Conservation (phyloP, 2,329 filamentous ascomycete species). For the Colletotrichum sp. region DNA sequence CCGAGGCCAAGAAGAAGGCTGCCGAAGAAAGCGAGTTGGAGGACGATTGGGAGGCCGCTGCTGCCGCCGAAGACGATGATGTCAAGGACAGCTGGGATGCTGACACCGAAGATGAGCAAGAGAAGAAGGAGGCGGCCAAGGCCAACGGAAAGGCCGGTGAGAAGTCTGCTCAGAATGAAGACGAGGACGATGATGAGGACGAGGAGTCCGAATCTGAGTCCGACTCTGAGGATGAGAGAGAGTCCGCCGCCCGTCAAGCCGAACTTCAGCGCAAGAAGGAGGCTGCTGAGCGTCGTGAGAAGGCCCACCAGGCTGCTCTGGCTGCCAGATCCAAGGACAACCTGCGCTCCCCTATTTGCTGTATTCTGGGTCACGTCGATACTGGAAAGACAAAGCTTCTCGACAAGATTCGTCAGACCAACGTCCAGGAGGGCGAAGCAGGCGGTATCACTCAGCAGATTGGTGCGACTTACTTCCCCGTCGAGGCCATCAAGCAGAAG, state of each 20-base stretch:
- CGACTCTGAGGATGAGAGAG: slow-evolving; percentile 68
- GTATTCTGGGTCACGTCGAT: slow-evolving; percentile 99
- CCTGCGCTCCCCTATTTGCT: slow-evolving; percentile 96
- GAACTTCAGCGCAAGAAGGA: slow-evolving; percentile 84
- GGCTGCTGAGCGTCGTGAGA: slow-evolving; percentile 85
- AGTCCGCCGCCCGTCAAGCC: slow-evolving; percentile 74
- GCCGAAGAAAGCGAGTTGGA: slow-evolving; percentile 65
- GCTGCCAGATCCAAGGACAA: slow-evolving; percentile 93
- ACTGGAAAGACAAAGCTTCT: slow-evolving; percentile 99
- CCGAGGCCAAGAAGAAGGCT: slow-evolving; percentile 58
- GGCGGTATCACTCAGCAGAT: slow-evolving; percentile 99
- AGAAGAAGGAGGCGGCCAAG: slow-evolving; percentile 38
- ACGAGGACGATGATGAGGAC: slow-evolving; percentile 54
- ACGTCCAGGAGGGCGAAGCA: slow-evolving; percentile 98
- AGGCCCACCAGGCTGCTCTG: slow-evolving; percentile 88
- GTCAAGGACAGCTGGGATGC: slow-evolving; percentile 97
- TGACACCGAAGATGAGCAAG: slow-evolving; percentile 74
- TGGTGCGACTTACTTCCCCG: slow-evolving; percentile 98
- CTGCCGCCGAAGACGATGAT: slow-evolving; percentile 74
- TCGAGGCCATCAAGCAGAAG: slow-evolving; percentile 91
- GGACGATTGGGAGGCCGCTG: slow-evolving; percentile 89
- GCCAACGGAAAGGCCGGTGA: slow-evolving; percentile 28
- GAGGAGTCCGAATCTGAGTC: slow-evolving; percentile 61
- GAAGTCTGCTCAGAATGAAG: slow-evolving; percentile 31
- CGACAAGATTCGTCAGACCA: slow-evolving; percentile 98